These are phyloP conservation scores for Tetrahymena elliotti DNA, from an alignment of 73 alveolate genomes.

Conservation along the genomic window DNA sequence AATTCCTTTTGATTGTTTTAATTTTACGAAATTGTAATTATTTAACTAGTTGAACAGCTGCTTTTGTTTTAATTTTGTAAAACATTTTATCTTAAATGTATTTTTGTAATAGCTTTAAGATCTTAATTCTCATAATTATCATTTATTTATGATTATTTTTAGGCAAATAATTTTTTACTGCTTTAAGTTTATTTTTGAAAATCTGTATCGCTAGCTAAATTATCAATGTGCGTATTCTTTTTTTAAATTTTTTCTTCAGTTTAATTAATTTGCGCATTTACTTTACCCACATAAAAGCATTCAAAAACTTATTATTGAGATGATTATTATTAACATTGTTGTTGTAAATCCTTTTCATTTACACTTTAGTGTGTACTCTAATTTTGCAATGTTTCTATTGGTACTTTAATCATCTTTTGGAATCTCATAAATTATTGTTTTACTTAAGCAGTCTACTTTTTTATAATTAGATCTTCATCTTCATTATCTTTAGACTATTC, in stretches of 20 bases:
- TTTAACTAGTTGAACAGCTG: no score
- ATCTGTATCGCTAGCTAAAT: neutral
- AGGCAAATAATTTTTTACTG: neutral
- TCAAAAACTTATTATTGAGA: no score
- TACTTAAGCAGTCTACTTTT: neutral
- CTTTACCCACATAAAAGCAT: neutral
- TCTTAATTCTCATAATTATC: neutral
- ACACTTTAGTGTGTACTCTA: neutral
- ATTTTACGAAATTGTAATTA: neutral
- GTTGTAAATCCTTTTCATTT: neutral
- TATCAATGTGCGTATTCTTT: neutral
- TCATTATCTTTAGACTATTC: neutral
- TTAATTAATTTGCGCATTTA: neutral
- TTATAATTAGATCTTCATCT: neutral
- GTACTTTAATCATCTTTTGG: neutral
- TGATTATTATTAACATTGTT: no score
- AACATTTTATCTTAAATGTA: neutral
- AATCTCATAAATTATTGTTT: neutral
- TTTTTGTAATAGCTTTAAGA: neutral
- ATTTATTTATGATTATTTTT: no score
- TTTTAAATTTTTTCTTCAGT: neutral
- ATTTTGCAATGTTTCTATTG: neutral
- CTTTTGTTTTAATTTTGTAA: no score
- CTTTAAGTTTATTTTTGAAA: no score
- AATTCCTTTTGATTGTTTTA: no score